Evolutionary conservation across 805 yeast genomes (phyloP).

Genomic region (Kodamaea kaohsiungensis): DNA sequence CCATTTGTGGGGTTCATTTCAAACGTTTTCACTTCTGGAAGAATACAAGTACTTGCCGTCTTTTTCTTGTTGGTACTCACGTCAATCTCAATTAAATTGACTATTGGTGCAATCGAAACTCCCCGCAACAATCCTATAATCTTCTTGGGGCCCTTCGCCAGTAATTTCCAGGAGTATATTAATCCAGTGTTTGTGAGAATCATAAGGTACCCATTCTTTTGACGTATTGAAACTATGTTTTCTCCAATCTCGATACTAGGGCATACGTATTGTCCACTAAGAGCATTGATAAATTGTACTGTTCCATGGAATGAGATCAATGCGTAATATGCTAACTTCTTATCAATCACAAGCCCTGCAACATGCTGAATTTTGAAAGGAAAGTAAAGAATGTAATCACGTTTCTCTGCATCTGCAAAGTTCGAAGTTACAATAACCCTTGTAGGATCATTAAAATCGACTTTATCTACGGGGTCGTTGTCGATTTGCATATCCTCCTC

Average conservation of each 20-base stretch:
- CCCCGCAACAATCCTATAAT: conserved; percentile 37
- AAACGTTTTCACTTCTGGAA: conserved; percentile 15
- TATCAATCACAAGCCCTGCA: conserved; percentile 35
- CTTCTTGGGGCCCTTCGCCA: conserved; percentile 9
- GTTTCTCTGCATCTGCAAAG: conserved; percentile 29
- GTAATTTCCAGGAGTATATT: conserved; percentile 53
- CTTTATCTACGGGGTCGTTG: conserved; percentile 26
- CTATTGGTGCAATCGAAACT: conserved; percentile 54
- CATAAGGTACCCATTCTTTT: conserved; percentile 34
- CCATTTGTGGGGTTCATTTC: conserved; percentile 41
- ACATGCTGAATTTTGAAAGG: conserved; percentile 52
- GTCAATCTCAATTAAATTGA: conserved; percentile 35
- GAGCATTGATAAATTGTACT: conserved; percentile 44
- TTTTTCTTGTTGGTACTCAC: conserved; percentile 1
- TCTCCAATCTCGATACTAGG: conserved; percentile 57
- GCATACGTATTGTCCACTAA: conserved; percentile 44
- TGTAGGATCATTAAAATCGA: conserved; percentile 50
- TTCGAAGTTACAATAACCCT: conserved; percentile 45
- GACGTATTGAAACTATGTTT: conserved; percentile 40
- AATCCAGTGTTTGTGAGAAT: conserved; percentile 53
- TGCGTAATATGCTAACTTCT: conserved; percentile 45
- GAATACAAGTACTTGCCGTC: background rate
- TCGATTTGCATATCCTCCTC: conserved; percentile 36
- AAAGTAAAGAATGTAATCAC: conserved; percentile 40
- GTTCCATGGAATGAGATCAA: conserved; percentile 62